Base-by-base conservation (phyloP, 2,329 filamentous ascomycete species). In the Clathrospora elynae region DNA sequence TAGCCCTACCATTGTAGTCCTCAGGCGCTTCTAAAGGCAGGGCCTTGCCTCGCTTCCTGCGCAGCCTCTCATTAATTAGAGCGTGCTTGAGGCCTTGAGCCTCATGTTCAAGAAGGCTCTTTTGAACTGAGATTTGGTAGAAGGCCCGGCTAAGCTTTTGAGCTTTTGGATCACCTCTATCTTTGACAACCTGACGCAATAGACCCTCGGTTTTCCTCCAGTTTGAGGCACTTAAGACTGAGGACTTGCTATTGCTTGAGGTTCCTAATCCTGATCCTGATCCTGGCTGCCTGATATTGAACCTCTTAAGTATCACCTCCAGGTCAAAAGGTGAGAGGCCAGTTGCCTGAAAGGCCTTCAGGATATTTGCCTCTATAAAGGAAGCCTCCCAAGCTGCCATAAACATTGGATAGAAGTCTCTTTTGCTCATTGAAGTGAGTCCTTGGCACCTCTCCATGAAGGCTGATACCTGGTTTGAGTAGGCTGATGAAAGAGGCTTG, bases 321-420 rank as follows among this genome's bases (percentile, higher is more conserved):
- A 13, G 36, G 22, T 32, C 23, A 7, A 44, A 40, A 5, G 40
- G 45, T n/a, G 34, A 45, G 17, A 49, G 19, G 12, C 45, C 35
- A 17, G 45, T 49, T 5, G 23, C 35, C 20, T 35, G 17, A 28
- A 43, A 49, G 2, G 40, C 34, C 20, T 17, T 6, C 7, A 39
- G 23, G n/a, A 49, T 49, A 6, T 35, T 39, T 2, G 14, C 11
- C 33, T 49, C 40, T 26, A 32, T 36, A 30, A 46, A 49, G 4
- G 46, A 31, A 11, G 14, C 13, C 14, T 26, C 10, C 35, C 30
- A 49, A 16, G 46, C 46, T 29, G 14, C 30, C 23, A 12, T 25
- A 19, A 49, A 41, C 23, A 49, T n/a, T 2, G 20, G 33, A 20
- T 32, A 49, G 31, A 49, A 40, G 36, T 41, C 14, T 5, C 26